Evolutionary conservation across 2,329 filamentous ascomycete species (phyloP).

Genomic region (Lachnellula suecica): DNA sequence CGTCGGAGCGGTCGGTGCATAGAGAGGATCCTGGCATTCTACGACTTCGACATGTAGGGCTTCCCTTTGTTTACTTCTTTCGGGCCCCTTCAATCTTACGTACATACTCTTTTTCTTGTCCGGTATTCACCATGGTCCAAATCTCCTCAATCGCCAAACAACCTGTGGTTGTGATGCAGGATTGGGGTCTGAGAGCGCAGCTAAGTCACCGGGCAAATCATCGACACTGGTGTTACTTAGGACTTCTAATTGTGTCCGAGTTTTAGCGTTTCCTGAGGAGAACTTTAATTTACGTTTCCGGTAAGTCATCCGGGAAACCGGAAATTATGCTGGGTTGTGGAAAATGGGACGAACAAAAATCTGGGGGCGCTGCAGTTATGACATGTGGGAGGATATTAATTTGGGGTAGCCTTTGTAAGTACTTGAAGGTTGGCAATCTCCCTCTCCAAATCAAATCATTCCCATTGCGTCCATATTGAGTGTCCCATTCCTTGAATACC

Average conservation of each 20-base stretch:
- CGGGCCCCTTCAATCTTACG: slow-evolving; percentile 8
- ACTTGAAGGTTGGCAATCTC: slow-evolving; percentile 33
- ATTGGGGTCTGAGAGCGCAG: slow-evolving; percentile 19
- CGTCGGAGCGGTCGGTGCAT: slow-evolving; percentile 26
- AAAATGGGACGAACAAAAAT: background rate
- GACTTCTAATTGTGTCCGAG: slow-evolving; percentile 14
- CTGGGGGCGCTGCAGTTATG: background rate
- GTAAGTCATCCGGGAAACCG: slow-evolving; percentile 20
- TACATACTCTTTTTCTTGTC: slow-evolving; percentile 1
- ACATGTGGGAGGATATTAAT: background rate
- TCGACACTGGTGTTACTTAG: slow-evolving; percentile 17
- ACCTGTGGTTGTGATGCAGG: background rate
- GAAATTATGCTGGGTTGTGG: slow-evolving; percentile 1
- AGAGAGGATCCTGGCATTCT: slow-evolving; percentile 3
- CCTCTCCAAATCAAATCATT: slow-evolving; percentile 1
- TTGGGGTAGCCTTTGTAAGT: slow-evolving; percentile 29
- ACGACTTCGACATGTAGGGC: slow-evolving; percentile 19
- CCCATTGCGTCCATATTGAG: background rate
- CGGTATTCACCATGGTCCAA: background rate
- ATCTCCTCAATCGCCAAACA: slow-evolving; percentile 1
- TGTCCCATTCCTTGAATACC: background rate
- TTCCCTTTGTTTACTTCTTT: slow-evolving; percentile 19
- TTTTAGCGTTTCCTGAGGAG: slow-evolving; percentile 26
- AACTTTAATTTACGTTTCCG: slow-evolving; percentile 12
- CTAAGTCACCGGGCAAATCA: slow-evolving; percentile 28